These are phyloP conservation scores for Aureobasidium melanogenum DNA, from an alignment of 2,329 filamentous ascomycete species.

Conservation along the genomic window DNA sequence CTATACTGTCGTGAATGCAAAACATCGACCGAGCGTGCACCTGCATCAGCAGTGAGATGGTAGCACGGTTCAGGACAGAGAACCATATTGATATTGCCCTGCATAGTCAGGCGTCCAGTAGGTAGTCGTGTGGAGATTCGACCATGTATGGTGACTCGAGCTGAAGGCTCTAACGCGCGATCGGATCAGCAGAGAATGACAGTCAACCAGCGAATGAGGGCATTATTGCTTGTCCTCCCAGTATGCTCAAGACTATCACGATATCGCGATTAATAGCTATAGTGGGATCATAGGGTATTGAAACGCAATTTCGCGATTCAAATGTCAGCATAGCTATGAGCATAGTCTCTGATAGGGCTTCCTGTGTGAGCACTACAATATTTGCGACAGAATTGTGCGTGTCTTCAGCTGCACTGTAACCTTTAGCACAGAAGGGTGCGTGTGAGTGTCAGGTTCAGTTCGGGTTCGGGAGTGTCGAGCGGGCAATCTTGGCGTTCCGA, in stretches of 20 bases:
- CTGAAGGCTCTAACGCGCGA: too few relatives aligned
- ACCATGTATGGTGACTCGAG: background rate
- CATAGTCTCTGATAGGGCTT: too few relatives aligned
- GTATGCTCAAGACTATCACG: too few relatives aligned
- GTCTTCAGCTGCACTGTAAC: too few relatives aligned
- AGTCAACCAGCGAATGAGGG: background rate
- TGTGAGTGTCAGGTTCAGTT: background rate
- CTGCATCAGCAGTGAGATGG: background rate
- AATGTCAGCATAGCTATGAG: too few relatives aligned
- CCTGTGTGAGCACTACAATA: too few relatives aligned
- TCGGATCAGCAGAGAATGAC: background rate
- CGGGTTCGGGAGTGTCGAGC: background rate
- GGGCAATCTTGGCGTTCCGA: background rate
- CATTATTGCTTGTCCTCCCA: too few relatives aligned
- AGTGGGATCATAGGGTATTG: too few relatives aligned
- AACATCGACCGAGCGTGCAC: background rate
- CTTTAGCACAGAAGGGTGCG: too few relatives aligned
- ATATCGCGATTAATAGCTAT: too few relatives aligned
- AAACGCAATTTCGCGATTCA: too few relatives aligned
- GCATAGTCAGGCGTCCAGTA: background rate
- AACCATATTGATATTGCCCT: background rate
- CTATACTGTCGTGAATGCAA: background rate
- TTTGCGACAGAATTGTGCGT: too few relatives aligned
- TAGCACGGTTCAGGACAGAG: background rate
- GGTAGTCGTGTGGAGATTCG: background rate